Conservation (phyloP, 2,329 filamentous ascomycete genomes). For the Verticillium longisporum region DNA sequence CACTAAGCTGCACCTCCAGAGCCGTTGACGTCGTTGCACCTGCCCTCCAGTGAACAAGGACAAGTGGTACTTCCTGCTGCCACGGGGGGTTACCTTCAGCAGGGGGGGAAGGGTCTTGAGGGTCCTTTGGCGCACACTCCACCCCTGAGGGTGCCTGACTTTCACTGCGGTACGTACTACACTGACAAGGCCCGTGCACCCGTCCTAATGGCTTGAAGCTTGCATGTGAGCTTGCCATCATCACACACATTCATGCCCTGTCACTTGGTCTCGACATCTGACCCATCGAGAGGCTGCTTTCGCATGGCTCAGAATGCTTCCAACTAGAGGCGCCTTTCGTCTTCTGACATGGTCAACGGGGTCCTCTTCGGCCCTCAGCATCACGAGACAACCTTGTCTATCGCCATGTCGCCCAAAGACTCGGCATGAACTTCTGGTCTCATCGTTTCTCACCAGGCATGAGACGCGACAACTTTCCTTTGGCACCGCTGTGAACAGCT, state of each 20-base stretch:
- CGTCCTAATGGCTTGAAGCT: too few species aligned
- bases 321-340: neutral
- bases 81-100: neutral
- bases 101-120: neutral
- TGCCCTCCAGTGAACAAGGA: neutral
- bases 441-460: neutral
- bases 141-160: neutral
- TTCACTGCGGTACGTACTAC: too few species aligned
- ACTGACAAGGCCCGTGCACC: too few species aligned
- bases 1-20: neutral
- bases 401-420: neutral
- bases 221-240: too few species aligned
- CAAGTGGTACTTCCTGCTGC: neutral
- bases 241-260: neutral
- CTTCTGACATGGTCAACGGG: neutral
- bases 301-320: neutral
- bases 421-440: neutral
- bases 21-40: neutral
- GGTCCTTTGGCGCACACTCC: neutral
- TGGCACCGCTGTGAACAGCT: conserved; percentile 16
- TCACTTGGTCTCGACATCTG: neutral
- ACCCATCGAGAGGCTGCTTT: neutral
- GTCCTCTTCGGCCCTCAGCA: neutral
- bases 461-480: conserved; percentile 20
- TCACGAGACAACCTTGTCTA: neutral